Conservation (phyloP, 2,329 filamentous ascomycete species). For the Diaporthe helianthi region DNA sequence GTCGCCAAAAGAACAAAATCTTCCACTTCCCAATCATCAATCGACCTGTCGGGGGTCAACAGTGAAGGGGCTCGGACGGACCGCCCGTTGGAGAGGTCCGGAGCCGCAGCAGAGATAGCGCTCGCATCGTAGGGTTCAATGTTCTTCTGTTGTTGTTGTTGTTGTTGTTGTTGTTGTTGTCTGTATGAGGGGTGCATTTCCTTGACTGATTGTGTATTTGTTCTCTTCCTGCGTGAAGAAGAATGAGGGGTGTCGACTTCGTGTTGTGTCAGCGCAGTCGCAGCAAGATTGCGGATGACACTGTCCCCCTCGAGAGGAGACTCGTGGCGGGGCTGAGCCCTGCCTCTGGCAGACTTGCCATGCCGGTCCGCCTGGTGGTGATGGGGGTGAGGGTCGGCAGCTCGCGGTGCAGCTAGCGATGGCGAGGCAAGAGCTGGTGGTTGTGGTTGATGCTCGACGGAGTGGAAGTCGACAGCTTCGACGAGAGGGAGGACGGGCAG, state of each 20-base stretch:
- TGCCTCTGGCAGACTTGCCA: slow-evolving; percentile 6
- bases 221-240: slow-evolving; percentile 32
- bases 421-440: slow-evolving; percentile 34
- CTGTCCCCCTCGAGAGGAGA: slow-evolving; percentile 32
- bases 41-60: slow-evolving; percentile 75
- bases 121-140: slow-evolving; percentile 68
- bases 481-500: slow-evolving; percentile 55
- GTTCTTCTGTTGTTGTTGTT: background rate
- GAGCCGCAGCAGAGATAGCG: slow-evolving; percentile 98
- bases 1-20: slow-evolving; percentile 99
- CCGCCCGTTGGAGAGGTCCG: slow-evolving; percentile 65
- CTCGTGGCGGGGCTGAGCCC: slow-evolving; percentile 23
- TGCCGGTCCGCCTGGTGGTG: background rate
- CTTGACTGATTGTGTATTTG: slow-evolving; percentile 32
- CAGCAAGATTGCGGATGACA: slow-evolving; percentile 35
- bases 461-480: slow-evolving; percentile 51
- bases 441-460: slow-evolving; percentile 50
- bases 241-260: slow-evolving; percentile 33
- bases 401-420: slow-evolving; percentile 3
- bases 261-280: slow-evolving; percentile 34
- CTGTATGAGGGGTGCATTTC: slow-evolving; percentile 11
- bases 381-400: slow-evolving; percentile 8
- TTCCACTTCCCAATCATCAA: slow-evolving; percentile 99
- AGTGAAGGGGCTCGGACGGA: slow-evolving; percentile 91
- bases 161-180: slow-evolving; percentile 10